Evolutionary conservation across 2,329 filamentous ascomycete genomes (phyloP).

Genomic region (Xylaria sp.): DNA sequence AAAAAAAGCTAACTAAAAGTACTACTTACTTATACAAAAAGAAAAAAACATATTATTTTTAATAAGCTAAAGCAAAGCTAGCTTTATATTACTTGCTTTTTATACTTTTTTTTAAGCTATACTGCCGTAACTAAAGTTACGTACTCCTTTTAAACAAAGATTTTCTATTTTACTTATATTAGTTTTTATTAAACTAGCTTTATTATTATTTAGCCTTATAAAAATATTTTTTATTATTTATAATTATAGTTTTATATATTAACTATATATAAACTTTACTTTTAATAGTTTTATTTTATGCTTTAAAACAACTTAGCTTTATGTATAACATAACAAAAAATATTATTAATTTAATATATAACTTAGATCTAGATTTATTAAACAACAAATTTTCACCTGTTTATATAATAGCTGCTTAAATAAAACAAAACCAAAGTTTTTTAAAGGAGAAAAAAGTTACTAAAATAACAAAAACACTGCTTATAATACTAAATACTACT

Average conservation of each 20-base stretch:
- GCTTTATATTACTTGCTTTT: too few species aligned
- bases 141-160: neutral
- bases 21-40: too few species aligned
- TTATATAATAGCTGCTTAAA: neutral
- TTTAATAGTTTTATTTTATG: too few species aligned
- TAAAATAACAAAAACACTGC: neutral
- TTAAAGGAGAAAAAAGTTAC: neutral
- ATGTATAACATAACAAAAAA: too few species aligned
- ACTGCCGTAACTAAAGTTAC: neutral
- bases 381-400: neutral
- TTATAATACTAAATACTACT: neutral
- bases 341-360: neutral
- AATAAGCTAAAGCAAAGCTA: neutral
- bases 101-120: too few species aligned
- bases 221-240: neutral
- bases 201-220: neutral
- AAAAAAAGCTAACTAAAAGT: too few species aligned
- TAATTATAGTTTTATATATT: neutral
- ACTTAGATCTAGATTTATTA: neutral
- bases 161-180: neutral
- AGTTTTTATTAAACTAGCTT: neutral
- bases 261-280: too few species aligned
- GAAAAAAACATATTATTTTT: too few species aligned
- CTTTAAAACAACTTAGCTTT: too few species aligned
- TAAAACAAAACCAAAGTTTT: neutral